Base-by-base conservation (phyloP, 1,139 yeast species). In the Hyphopichia fennica region DNA sequence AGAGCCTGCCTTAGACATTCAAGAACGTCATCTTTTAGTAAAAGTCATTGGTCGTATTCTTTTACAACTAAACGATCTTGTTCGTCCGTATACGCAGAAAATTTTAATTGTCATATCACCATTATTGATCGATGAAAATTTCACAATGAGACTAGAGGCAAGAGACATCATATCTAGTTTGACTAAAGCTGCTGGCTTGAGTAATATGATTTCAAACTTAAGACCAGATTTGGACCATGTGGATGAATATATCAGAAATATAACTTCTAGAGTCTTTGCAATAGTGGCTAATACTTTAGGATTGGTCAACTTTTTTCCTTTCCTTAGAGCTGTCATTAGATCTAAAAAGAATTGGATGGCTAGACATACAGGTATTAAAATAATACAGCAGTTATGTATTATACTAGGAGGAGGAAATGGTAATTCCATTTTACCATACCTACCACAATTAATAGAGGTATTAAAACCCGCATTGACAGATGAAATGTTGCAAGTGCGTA, bases 241-340 rank as follows among this genome's bases (percentile, higher is more conserved):
- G 10, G 97, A 91, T 57, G 97, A 91, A 51, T 84, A 83, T 53
- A 82, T 87, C 4, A 72, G 98, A 42, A 86, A 86, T 53, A 72
- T 84, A 1, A 84, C 96, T 0, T 81, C 96, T 0, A 69, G 95
- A 44, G 81, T 91, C 0, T 74, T 91, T 60, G 96, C 98, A 0
- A 87, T 90, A 5, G 93, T 87, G 2, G 91, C 96, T 0, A 79
- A 81, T 41, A 81, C 96, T 0, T 62, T 90, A 25, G 97, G 98
- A 0, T 67, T 90, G 8, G 82, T 79, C 2, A 67, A 79, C 3
- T 62, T 89, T 40, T 56, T 93, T 14, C 97, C 97, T 0, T 90
- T 93, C 57, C 61, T 93, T 29, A 79, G 75, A 46, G 96, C 97
- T 0, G 95, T 89, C 2, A 83, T 95, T 42, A 76, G 75, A 42